These are phyloP conservation scores for Radiomyces spectabilis DNA, from an alignment of 192 early-diverging fungal genomes.

Conservation along the genomic window DNA sequence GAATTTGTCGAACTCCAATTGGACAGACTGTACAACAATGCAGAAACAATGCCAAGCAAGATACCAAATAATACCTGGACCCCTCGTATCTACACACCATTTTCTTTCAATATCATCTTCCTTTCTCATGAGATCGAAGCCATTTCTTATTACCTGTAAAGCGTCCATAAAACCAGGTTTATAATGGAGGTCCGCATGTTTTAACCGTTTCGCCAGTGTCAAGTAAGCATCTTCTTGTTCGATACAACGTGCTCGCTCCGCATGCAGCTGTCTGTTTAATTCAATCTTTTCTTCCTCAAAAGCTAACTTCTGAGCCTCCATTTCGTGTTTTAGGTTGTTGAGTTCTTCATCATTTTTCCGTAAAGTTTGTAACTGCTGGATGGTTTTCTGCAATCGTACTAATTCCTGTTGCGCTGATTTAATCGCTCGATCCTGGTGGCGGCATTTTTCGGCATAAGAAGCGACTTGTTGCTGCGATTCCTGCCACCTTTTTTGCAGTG, in stretches of 20 bases:
- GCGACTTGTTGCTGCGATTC: slow-evolving; percentile 3
- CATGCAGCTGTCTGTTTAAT: background rate
- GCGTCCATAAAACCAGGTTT: background rate
- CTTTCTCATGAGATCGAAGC: too few relatives aligned
- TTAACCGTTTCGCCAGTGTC: background rate
- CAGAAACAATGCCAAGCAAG: background rate
- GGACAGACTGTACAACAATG: background rate
- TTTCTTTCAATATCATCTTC: background rate
- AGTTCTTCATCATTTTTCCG: too few relatives aligned
- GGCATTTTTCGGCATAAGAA: slow-evolving; percentile 14
- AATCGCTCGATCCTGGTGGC: slow-evolving; percentile 14
- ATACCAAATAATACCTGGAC: background rate
- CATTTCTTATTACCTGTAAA: slow-evolving; percentile 1
- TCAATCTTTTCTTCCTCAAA: background rate
- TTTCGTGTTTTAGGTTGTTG: too few relatives aligned
- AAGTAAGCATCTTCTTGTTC: background rate
- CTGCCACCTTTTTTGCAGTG: slow-evolving; percentile 1
- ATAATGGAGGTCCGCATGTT: background rate
- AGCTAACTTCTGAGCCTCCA: too few relatives aligned
- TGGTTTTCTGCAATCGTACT: background rate
- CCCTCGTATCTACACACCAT: background rate
- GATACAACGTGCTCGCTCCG: background rate
- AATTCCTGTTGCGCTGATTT: slow-evolving; percentile 13
- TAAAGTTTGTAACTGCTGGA: too few relatives aligned
- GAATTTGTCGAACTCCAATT: background rate